phyloP scores from a whole-genome alignment of 2,329 filamentous ascomycete species.

The Cercospora sp. region DNA sequence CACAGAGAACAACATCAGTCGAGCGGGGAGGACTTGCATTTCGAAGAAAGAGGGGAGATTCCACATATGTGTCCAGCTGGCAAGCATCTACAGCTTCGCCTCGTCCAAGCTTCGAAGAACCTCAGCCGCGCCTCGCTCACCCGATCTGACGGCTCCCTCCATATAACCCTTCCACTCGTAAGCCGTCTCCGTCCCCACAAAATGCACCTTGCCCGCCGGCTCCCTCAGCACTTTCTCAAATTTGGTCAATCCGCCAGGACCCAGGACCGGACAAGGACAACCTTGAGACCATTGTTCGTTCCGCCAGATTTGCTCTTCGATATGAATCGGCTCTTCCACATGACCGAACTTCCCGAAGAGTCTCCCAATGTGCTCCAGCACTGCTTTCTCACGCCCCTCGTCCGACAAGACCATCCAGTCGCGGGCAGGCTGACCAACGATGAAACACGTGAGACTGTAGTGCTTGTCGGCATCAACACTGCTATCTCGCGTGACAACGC shows the following conservation, averaged over 20 bases:
- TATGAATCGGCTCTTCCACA: conserved; percentile 37
- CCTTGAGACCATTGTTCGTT: conserved; percentile 35
- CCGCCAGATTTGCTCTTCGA: conserved; percentile 35
- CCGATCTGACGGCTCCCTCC: conserved; percentile 57
- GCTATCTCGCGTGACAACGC: conserved; percentile 51
- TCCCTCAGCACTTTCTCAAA: conserved; percentile 31
- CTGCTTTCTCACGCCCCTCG: conserved; percentile 34
- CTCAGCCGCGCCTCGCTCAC: conserved; percentile 52
- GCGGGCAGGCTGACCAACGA: conserved; percentile 43
- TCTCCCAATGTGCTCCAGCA: conserved; percentile 42
- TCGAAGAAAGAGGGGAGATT: background rate
- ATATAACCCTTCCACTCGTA: conserved; percentile 60
- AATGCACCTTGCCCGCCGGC: conserved; percentile 49
- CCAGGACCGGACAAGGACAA: conserved; percentile 35
- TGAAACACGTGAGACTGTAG: conserved; percentile 46
- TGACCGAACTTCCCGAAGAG: conserved; percentile 35
- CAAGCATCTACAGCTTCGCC: conserved; percentile 7
- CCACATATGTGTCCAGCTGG: background rate
- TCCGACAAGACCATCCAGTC: conserved; percentile 40
- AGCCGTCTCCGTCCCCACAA: conserved; percentile 57
- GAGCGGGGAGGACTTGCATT: background rate
- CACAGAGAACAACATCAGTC: background rate
- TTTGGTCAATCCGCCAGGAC: conserved; percentile 30
- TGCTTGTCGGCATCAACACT: conserved; percentile 34
- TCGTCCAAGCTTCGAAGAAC: conserved; percentile 37